Evolutionary conservation across 2,329 filamentous ascomycete species (phyloP), one percentile per base, ranked within the genome.

Genomic region (Fusarium nanum): DNA sequence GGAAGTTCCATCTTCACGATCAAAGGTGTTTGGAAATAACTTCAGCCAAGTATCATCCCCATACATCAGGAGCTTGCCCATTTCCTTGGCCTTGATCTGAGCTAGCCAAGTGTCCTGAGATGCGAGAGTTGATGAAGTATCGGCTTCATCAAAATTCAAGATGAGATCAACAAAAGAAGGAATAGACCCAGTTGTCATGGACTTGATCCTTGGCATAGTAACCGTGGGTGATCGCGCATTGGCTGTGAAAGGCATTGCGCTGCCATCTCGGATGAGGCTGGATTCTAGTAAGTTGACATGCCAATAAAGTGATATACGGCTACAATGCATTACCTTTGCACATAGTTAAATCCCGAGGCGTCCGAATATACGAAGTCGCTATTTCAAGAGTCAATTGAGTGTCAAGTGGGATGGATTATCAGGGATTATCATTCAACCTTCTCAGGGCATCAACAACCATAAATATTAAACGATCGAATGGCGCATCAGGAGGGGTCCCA

Each of bases 11-110:
- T 99, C 97, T 53, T 90, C 86, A 42, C 94, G 90, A 73, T 91
- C 89, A 82, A 99, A 99, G 49, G 92, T 93, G 18, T 88, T 89
- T 1, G 96, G 96, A 75, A 99, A 99, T 16, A 99, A 85, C 83
- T 98, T 98, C 73, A 99, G 83, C 97, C 96, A 99, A 22, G 96
- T 99, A 79, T 99, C 96, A 76, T 99, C 96, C 50, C 96, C 96
- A 77, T 96, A 98, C 91, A 99, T 96, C 78, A 98, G 84, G 67
- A 98, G 85, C 75, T 93, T 94, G 22, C 93, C 93, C 20, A 83
- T 79, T 25, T 84, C 82, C 75, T 89, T 91, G 37, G 90, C 89
- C 78, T 91, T 95, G 82, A 99, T 89, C 83, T 99, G 96, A 37
- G 94, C 92, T 27, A 99, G 87, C 95, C 97, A 99, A 32, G 94